Base-by-base conservation (phyloP, 2,329 filamentous ascomycete species). In the Cytospora piceae region DNA sequence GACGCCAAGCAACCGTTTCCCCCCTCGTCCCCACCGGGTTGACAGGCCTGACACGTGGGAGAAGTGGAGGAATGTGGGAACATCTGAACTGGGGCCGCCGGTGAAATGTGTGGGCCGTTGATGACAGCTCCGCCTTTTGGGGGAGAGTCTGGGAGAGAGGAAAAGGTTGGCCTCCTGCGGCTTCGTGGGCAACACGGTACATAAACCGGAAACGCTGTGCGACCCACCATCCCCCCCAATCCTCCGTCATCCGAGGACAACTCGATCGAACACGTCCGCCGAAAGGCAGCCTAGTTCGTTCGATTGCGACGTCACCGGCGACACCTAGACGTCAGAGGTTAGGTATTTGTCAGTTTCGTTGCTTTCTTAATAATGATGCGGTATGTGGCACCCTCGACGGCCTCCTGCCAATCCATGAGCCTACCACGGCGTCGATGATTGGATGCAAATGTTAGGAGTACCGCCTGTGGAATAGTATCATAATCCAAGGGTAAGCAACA, bases 401-500 rank as follows among this genome's bases (percentile, higher is more conserved):
- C 24, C 22, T 37, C 24, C 20, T 7, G 15, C 39, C 39, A 42
- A 2, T 42, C 15, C 14, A 20, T 17, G 39, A 20, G 39, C 20
- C 39, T 3, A 46, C 42, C 15, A 46, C 20, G n/a, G 42, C 39
- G 15, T 15, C 39, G 15, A 42, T 29, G 5, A 29, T 29, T 3
- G 5, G 27, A 29, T 29, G 27, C 5, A 20, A 2, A 20, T 17
- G 17, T 17, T 20, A 20, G 17, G 17, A 34, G 2, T 34, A 34
- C 17, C 39, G 15, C 20, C 5, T 20, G 39, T 42, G 8, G 42
- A 46, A 22, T 22, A 46, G 11, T n/a, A 29, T 46, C 46, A 62
- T 29, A 85, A 70, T 39, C 77, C 79, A 62, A 87, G 73, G 68
- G 76, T 77, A 61, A 76, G 74, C 46, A 83, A 79, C 31, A 82